A percentile compares a stretch with the other conserved stretches of the same genome.
Conservation (phyloP, 2,329 filamentous ascomycete genomes). For the Xenoacremonium recifei region DNA sequence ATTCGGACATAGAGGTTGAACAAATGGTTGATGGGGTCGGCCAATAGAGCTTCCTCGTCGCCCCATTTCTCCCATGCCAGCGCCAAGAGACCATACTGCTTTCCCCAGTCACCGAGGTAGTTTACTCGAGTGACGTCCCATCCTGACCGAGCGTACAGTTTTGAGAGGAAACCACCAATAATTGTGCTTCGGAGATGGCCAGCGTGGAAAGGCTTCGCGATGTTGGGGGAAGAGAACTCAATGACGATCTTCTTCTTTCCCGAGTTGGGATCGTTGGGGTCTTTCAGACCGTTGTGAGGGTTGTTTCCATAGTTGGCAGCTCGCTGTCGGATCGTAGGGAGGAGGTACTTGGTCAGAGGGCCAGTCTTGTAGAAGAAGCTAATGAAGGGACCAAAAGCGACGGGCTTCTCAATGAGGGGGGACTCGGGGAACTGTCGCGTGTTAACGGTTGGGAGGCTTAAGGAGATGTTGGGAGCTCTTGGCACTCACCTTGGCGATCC, state of each 20-base stretch:
- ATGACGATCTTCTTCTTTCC: slow-evolving; percentile 69
- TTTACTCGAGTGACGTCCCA: slow-evolving; percentile 76
- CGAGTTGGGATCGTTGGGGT: slow-evolving; percentile 58
- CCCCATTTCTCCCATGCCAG: slow-evolving; percentile 76
- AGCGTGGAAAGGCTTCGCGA: slow-evolving; percentile 81
- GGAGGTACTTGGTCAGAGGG: slow-evolving; percentile 62
- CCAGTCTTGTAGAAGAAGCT: slow-evolving; percentile 78
- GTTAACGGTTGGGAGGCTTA: slow-evolving; percentile 7
- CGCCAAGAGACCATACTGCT: slow-evolving; percentile 41
- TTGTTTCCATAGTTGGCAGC: slow-evolving; percentile 54
- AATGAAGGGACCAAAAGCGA: slow-evolving; percentile 66
- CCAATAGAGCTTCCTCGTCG: slow-evolving; percentile 65
- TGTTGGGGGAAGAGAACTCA: slow-evolving; percentile 84
- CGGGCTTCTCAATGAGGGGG: slow-evolving; percentile 69
- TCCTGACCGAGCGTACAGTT: slow-evolving; percentile 67
- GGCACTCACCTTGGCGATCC: slow-evolving; percentile 53
- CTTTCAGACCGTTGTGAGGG: slow-evolving; percentile 56
- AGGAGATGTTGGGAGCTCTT: not conserved
- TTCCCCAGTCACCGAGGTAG: slow-evolving; percentile 33
- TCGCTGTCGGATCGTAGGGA: slow-evolving; percentile 67
- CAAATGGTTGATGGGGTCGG: slow-evolving; percentile 78
- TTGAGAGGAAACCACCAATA: slow-evolving; percentile 74
- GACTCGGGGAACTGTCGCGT: slow-evolving; percentile 65
- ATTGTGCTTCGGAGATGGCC: slow-evolving; percentile 77
- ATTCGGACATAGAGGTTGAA: slow-evolving; percentile 82